Conservation (phyloP, 441 rosid species). For the Croton setiger region DNA sequence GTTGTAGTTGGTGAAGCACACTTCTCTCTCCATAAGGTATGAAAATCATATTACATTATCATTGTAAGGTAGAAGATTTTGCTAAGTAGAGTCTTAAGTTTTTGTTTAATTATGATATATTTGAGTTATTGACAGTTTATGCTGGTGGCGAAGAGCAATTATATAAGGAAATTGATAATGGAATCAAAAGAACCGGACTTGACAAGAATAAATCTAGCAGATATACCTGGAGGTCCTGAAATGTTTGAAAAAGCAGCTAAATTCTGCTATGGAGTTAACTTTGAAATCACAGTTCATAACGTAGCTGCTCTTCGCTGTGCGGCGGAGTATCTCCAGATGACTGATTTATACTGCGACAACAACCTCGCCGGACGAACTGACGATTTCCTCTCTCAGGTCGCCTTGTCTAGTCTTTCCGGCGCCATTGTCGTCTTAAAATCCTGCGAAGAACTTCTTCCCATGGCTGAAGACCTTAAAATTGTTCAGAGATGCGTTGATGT, state of each 20-base stretch:
- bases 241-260: conserved; percentile 80
- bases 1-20: conserved; percentile 72
- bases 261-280: conserved; percentile 85
- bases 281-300: conserved; percentile 81
- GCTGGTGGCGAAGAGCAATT: conserved; percentile 86
- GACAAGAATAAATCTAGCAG: conserved; percentile 55
- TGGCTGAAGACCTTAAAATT: conserved; percentile 62
- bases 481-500: conserved; percentile 66
- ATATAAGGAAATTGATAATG: conserved; percentile 65
- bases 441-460: conserved; percentile 68
- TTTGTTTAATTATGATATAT: background rate
- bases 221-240: conserved; percentile 84
- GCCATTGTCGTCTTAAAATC: conserved; percentile 77
- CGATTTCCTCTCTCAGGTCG: conserved; percentile 80
- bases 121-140: conserved; percentile 37
- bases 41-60: background rate
- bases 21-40: conserved; percentile 85
- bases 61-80: no score
- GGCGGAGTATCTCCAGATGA: conserved; percentile 80
- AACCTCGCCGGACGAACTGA: conserved; percentile 80
- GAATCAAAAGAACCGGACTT: conserved; percentile 63
- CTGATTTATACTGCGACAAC: conserved; percentile 55
- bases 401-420: conserved; percentile 71
- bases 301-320: conserved; percentile 84
- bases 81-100: no score